Evolutionary conservation across 306 rosid species (phyloP).

Genomic region (Trichosanthes cucumerina): DNA sequence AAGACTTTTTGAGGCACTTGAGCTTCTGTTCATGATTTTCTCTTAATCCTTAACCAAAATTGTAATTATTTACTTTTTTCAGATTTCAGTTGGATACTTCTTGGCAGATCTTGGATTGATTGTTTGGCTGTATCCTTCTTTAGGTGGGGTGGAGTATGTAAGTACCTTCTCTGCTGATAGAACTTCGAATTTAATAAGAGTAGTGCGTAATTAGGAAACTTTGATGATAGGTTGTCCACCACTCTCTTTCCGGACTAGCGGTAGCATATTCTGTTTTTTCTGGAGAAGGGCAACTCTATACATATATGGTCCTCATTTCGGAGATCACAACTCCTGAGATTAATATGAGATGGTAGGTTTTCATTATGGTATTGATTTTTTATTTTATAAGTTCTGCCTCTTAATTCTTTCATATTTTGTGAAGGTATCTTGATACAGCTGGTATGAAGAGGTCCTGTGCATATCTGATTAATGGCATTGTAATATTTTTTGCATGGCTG

Average conservation of each 20-base stretch:
- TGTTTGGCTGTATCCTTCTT: constrained; percentile 37
- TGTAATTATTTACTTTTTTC: neutral
- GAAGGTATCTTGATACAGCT: constrained; percentile 44
- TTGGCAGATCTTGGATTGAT: constrained; percentile 37
- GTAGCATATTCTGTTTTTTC: constrained; percentile 37
- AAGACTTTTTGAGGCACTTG: neutral
- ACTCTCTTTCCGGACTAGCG: constrained; percentile 36
- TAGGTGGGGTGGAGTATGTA: constrained; percentile 51
- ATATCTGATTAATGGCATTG: constrained; percentile 36
- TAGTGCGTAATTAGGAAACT: neutral
- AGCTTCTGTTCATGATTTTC: neutral
- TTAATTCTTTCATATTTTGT: constrained; percentile 8
- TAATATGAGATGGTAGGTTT: constrained; percentile 41
- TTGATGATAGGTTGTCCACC: constrained; percentile 36
- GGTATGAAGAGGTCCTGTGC: constrained; percentile 42
- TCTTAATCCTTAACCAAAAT: neutral
- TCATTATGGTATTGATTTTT: neutral
- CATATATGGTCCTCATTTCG: constrained; percentile 45
- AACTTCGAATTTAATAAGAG: neutral
- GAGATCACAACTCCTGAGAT: constrained; percentile 46
- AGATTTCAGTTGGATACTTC: constrained; percentile 44
- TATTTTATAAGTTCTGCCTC: neutral
- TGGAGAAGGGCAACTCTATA: constrained; percentile 48
- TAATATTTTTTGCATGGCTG: constrained; percentile 45
- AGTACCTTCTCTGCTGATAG: constrained; percentile 18